Evolutionary conservation across 2,329 filamentous ascomycete species (phyloP), one percentile per base, ranked within the genome.

Genomic region (Epichloe sp.): DNA sequence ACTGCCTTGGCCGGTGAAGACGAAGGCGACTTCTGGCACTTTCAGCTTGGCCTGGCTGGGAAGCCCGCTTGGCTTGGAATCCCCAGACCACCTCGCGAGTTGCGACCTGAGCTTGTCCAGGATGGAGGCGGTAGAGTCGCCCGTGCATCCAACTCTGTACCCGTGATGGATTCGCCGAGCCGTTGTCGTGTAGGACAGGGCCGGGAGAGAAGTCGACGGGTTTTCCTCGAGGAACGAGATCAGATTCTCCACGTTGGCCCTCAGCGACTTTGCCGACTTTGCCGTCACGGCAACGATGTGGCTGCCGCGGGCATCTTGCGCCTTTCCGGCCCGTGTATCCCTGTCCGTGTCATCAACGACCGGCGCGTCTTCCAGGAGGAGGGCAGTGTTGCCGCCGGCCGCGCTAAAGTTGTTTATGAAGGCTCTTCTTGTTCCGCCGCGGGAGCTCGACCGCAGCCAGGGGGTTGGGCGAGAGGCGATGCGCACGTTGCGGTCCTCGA

Each of bases 331-430:
- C 26, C 26, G 26, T 4, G 31, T 10, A 55, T 85, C 80, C 3
- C 56, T 52, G 11, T 56, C 59, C 11, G 80, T 8, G 61, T 58
- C 3, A 72, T 5, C 4, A 3, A 34, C 67, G 5, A 71, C 60
- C 48, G 79, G 79, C 0, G 71, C 77, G 54, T 86, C 82, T 59
- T 86, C 79, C 2, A 87, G 59, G 6, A 87, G 63, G 23, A 86
- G 63, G 15, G 80, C 78, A 1, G 83, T 85, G 65, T 88, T 88
- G 36, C 84, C 83, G 56, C 83, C 83, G 49, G 83, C 81, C 6
- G 83, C 84, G 55, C 78, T 79, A 61, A 85, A 86, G 67, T 85
- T 85, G 68, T 87, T 87, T 55, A 85, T 64, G 53, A 78, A 69
- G 65, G 31, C 74, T 68, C 2, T 70, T 71, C 59, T 70, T 71